phyloP scores from a whole-genome alignment of 805 yeast genomes.

The Ogataea minuta region DNA sequence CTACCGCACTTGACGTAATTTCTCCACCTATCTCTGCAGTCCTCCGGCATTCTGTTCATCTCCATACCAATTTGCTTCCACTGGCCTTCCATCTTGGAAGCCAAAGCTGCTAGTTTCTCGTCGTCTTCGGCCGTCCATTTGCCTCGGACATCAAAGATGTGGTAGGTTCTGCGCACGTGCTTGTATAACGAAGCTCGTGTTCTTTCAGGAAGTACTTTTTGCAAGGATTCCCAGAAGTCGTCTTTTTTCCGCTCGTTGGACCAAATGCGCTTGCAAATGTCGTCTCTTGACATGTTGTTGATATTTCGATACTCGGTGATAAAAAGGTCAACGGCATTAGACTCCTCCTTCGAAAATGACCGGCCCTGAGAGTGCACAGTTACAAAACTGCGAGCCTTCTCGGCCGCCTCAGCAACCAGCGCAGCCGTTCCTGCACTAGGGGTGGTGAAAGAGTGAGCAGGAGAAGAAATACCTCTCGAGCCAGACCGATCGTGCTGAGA shows the following conservation, averaged over 20 bases:
- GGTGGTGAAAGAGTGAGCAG: conserved; percentile 8
- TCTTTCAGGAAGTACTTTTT: conserved; percentile 77
- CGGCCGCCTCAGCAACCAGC: conserved; percentile 42
- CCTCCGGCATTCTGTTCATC: conserved; percentile 95
- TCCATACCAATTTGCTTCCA: conserved; percentile 84
- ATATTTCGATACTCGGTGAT: conserved; percentile 66
- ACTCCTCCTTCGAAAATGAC: conserved; percentile 62
- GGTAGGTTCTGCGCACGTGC: conserved; percentile 88
- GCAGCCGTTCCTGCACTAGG: conserved; percentile 37
- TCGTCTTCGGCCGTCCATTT: conserved; percentile 90
- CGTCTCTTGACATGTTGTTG: conserved; percentile 59
- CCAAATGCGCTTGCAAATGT: conserved; percentile 86
- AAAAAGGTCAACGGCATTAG: conserved; percentile 67
- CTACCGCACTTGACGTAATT: conserved; percentile 91
- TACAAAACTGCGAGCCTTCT: conserved; percentile 38
- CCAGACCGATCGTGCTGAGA: conserved; percentile 8
- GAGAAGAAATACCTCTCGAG: conserved; percentile 5
- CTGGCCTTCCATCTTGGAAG: conserved; percentile 68
- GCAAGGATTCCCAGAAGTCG: conserved; percentile 82
- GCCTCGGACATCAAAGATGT: conserved; percentile 82
- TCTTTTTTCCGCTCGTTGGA: conserved; percentile 80
- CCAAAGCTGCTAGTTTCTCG: conserved; percentile 57
- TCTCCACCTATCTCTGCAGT: conserved; percentile 95
- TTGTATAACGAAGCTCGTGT: conserved; percentile 89
- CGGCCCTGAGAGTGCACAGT: conserved; percentile 27